phyloP scores from a whole-genome alignment of 306 rosid genomes.

The Comarum palustre region DNA sequence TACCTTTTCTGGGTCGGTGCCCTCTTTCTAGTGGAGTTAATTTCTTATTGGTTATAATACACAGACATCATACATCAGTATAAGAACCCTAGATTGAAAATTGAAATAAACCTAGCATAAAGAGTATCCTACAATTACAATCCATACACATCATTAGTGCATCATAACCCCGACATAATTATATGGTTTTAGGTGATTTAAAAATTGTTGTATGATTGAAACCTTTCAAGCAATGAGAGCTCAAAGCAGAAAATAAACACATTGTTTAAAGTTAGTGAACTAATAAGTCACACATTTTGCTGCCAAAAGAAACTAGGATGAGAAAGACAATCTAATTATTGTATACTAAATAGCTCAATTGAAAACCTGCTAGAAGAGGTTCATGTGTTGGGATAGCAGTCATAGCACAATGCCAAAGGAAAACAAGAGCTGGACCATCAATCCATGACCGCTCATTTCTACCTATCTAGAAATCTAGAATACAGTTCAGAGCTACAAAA shows the following conservation, averaged over 20 bases:
- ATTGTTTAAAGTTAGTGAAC: conserved; percentile 10
- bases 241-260: conserved; percentile 4
- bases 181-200: background rate
- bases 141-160: conserved; percentile 11
- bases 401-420: background rate
- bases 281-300: conserved; percentile 8
- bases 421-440: conserved; percentile 15
- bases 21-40: conserved; percentile 15
- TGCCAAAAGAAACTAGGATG: background rate
- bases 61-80: background rate
- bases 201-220: conserved; percentile 15
- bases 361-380: background rate
- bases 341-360: background rate
- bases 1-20: conserved; percentile 12
- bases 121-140: background rate
- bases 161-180: conserved; percentile 2
- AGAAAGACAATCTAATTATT: background rate
- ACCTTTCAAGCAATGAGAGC: conserved; percentile 14
- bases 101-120: background rate
- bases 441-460: background rate
- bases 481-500: background rate
- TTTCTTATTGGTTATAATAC: background rate
- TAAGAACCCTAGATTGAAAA: background rate
- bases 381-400: conserved; percentile 2
- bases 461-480: background rate